Percentiles rank a stretch among this genome's conserved stretches.
phyloP scores from a whole-genome alignment of 176 grass and related monocot species.

The Eleusine indica region DNA sequence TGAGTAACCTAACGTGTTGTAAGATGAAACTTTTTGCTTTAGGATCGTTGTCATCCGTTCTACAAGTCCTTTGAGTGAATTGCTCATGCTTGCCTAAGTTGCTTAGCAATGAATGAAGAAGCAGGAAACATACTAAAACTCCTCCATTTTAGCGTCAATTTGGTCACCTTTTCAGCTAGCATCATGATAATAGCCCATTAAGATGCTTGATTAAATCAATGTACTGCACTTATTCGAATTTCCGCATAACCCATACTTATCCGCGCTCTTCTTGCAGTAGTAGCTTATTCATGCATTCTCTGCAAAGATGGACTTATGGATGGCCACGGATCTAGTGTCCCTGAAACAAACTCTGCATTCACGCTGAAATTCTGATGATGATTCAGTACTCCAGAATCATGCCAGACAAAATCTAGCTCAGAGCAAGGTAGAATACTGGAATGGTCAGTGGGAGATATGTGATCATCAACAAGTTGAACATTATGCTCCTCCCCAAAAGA shows the following conservation, averaged over 20 bases:
- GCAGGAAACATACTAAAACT: neutral
- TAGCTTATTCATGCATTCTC: constrained; percentile 4
- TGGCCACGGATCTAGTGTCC: constrained; percentile 24
- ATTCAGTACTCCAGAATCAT: constrained; percentile 36
- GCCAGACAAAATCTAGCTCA: constrained; percentile 18
- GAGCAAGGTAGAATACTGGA: constrained; percentile 12
- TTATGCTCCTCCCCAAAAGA: constrained; percentile 26
- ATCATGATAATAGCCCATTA: constrained; percentile 12
- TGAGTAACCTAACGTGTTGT: neutral
- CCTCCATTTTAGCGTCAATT: neutral
- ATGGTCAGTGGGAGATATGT: constrained; percentile 8
- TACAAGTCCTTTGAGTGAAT: neutral
- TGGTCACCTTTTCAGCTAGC: neutral
- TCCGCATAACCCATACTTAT: neutral
- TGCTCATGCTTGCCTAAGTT: neutral
- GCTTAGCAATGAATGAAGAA: constrained; percentile 3
- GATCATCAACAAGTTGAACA: constrained; percentile 29
- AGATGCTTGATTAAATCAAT: constrained; percentile 2
- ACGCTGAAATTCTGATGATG: constrained; percentile 22
- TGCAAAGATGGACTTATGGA: neutral
- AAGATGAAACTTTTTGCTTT: neutral
- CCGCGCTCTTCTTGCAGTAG: constrained; percentile 19
- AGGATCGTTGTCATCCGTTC: neutral
- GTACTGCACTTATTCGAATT: constrained; percentile 14
- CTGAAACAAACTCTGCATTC: constrained; percentile 32